phyloP scores from a whole-genome alignment of 2,329 filamentous ascomycete species.

The Basipetospora chlamydospora region DNA sequence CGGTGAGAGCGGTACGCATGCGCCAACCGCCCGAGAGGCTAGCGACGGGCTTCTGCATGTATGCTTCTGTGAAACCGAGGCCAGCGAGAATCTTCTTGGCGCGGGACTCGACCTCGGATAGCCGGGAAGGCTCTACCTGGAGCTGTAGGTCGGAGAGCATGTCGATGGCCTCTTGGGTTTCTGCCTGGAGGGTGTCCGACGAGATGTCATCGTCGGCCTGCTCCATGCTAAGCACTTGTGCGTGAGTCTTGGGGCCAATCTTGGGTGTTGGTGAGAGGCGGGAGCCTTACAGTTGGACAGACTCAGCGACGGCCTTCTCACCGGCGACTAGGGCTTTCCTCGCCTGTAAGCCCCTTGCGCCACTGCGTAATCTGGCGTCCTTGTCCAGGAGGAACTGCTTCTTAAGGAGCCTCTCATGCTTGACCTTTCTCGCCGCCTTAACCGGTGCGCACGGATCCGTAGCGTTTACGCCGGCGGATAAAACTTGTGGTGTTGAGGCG shows the following conservation, averaged over 20 bases:
- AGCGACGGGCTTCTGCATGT: constrained; percentile 42
- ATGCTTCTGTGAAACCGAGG: constrained; percentile 53
- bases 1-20: constrained; percentile 53
- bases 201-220: constrained; percentile 43
- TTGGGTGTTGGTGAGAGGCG: not conserved
- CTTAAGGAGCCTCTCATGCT: constrained; percentile 45
- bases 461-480: constrained; percentile 45
- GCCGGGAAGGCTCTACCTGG: constrained; percentile 49
- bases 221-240: constrained; percentile 26
- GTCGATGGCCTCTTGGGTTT: constrained; percentile 56
- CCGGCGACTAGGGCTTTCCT: constrained; percentile 58
- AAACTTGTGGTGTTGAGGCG: not conserved
- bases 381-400: constrained; percentile 57
- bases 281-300: constrained; percentile 29
- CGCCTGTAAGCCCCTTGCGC: constrained; percentile 58
- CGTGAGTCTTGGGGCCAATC: not conserved
- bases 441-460: constrained; percentile 43
- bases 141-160: constrained; percentile 55
- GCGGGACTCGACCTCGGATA: constrained; percentile 48
- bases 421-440: constrained; percentile 44
- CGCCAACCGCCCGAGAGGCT: constrained; percentile 66
- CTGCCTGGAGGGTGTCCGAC: constrained; percentile 39
- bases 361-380: constrained; percentile 59
- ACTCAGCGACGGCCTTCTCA: constrained; percentile 51
- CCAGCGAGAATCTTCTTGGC: constrained; percentile 53